Conservation (phyloP, 495 filamentous ascomycete genomes). For the Apiosordaria backusii region DNA sequence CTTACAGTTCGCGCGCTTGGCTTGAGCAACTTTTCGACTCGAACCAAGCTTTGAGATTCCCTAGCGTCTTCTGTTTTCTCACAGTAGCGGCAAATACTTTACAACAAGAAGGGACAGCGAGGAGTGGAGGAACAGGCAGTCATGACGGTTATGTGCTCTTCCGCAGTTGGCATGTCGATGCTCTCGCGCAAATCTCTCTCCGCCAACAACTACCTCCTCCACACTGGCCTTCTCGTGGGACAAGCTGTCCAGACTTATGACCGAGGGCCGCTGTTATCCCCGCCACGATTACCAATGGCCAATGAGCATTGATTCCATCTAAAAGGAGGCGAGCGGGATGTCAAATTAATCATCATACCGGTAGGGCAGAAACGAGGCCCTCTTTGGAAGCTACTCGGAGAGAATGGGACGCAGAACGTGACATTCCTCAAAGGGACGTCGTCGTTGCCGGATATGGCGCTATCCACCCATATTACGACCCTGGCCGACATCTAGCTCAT, state of each 20-base stretch:
- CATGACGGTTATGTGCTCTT: no score
- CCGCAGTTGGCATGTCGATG: no score
- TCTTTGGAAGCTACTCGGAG: conserved; percentile 3
- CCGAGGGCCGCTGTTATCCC: neutral
- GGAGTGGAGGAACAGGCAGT: no score
- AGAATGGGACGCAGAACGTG: conserved; percentile 18
- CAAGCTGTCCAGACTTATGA: neutral
- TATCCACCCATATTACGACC: conserved; percentile 6
- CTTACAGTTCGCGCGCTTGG: neutral
- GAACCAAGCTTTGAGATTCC: no score
- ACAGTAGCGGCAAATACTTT: no score
- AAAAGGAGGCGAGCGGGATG: conserved; percentile 14
- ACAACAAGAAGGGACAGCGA: no score
- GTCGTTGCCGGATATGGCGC: neutral
- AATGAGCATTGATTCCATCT: conserved; percentile 10
- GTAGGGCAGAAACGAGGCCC: conserved; percentile 12
- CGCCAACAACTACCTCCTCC: neutral
- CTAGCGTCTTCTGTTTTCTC: no score
- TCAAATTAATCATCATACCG: conserved; percentile 11
- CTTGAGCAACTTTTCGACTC: neutral
- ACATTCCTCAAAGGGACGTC: conserved; percentile 4
- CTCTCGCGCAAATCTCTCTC: no score
- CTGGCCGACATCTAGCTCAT: neutral
- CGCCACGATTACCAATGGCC: conserved; percentile 3
- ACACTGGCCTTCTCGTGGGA: neutral